Percentiles rank a stretch among this genome's conserved stretches.
Evolutionary conservation across 169 alveolate genomes (phyloP).

Genomic region (Blepharisma undulans): DNA sequence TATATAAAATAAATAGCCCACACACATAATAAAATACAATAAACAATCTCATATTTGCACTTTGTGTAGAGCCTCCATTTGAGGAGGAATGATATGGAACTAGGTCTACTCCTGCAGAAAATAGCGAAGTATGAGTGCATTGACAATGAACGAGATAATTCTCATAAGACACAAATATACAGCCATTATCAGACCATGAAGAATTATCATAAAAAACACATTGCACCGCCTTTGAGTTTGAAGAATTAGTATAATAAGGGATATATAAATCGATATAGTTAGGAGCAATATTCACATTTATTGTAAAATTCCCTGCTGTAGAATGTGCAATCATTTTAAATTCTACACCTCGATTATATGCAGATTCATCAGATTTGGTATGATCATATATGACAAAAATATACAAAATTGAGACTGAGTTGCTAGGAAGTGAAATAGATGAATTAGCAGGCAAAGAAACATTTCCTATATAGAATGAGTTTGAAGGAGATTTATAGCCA

Average conservation of each 20-base stretch:
- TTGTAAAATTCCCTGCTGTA: neutral
- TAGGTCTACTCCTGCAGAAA: slow-evolving; percentile 1
- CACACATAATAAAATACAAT: slow-evolving; percentile 17
- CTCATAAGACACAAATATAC: neutral
- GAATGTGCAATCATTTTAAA: neutral
- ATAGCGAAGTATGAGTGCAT: neutral
- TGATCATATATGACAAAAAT: too few relatives aligned
- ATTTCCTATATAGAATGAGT: too few relatives aligned
- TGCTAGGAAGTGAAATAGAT: too few relatives aligned
- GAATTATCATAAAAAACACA: neutral
- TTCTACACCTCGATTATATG: neutral
- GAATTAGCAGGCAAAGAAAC: too few relatives aligned
- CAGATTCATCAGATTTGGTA: neutral
- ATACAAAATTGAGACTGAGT: too few relatives aligned
- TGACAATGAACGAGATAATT: neutral
- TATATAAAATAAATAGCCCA: neutral
- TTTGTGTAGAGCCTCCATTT: neutral
- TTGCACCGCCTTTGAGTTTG: neutral
- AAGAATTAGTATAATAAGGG: neutral
- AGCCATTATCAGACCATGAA: slow-evolving; percentile 4
- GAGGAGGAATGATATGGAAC: slow-evolving; percentile 3
- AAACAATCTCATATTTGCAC: neutral
- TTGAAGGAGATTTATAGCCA: too few relatives aligned
- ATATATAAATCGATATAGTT: neutral
- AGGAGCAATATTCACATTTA: neutral